Base-by-base conservation (phyloP, 345 rosid genomes). In the Murraya paniculata region DNA sequence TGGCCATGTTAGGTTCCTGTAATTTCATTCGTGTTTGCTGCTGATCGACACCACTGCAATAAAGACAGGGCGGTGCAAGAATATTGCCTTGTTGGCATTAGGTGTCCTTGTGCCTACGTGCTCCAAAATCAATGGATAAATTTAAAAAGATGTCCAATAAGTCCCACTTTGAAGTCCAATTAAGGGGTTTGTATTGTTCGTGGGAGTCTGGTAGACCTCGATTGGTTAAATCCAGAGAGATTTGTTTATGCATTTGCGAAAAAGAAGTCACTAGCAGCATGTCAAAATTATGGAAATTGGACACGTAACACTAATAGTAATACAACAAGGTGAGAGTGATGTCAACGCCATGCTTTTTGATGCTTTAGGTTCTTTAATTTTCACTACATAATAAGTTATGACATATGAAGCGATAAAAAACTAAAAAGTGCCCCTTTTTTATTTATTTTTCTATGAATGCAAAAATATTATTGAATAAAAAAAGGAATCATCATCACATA, bases 121-220 rank as follows among this genome's bases (percentile, higher is more conserved):
- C 27, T 30, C 36, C 27, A 18, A 48, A 13, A n/a, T 62, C 18
- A 41, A 27, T 61, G 28, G 48, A 25, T 25, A 5, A 39, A 41
- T 41, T 41, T 41, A 16, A 16, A 35, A 14, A 14, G 10, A 1
- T 4, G 13, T 71, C 11, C 55, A 71, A 50, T 21, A 22, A n/a
- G 35, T 11, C 6, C 25, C 39, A 28, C 57, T 45, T 45, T 5
- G 11, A 61, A 39, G n/a, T 31, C 45, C 69, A 28, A 45, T 30
- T 13, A 50, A 8, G n/a, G 50, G 38, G 60, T 41, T 41, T 41
- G 22, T n/a, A 18, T 19, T 19, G 68, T 18, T 61, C 45, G 60
- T 65, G 64, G 78, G 50, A 53, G 61, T n/a, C 38, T 65, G 64
- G 78, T 33, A 53, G 61, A 33, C 38, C 3, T 65, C 33, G 53